Conservation (phyloP, 164 flowering plant genomes). For the Saururus chinensis region DNA sequence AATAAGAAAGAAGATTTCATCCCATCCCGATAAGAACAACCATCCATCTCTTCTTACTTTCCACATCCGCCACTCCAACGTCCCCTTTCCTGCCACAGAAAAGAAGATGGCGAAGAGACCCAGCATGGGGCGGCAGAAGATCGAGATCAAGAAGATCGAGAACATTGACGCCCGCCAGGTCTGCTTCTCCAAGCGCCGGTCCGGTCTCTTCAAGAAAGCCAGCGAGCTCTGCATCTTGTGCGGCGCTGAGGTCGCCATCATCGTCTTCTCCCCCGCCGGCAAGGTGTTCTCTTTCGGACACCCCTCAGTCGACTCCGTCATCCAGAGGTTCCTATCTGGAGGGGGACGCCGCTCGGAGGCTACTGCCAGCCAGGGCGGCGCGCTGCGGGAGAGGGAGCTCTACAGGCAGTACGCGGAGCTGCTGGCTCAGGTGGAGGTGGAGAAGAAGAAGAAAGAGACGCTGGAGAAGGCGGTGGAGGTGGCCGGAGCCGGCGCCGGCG, state of each 20-base stretch:
- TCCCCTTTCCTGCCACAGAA: no score
- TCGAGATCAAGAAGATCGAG: slow-evolving; percentile 7
- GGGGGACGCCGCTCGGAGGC: neutral
- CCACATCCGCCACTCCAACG: no score
- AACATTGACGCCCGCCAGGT: slow-evolving; percentile 8
- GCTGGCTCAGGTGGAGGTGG: neutral
- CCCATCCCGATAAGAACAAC: no score
- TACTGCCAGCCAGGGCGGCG: neutral
- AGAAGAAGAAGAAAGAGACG: slow-evolving; percentile 1
- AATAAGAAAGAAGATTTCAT: no score
- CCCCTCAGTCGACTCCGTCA: neutral
- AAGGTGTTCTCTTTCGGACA: slow-evolving; percentile 5
- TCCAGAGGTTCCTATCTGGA: neutral
- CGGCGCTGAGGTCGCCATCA: slow-evolving; percentile 3
- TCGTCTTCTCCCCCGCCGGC: slow-evolving; percentile 7
- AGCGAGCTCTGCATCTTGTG: slow-evolving; percentile 5
- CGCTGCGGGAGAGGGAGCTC: slow-evolving; percentile 1
- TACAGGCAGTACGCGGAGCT: neutral
- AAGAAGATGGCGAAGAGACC: neutral
- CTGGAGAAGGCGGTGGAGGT: neutral
- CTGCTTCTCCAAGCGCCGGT: slow-evolving; percentile 2
- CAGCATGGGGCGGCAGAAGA: slow-evolving; percentile 5
- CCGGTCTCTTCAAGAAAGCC: slow-evolving; percentile 6
- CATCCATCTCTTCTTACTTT: no score
- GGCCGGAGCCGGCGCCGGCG: neutral